Evolutionary conservation across 2,329 filamentous ascomycete species (phyloP), one percentile per base, ranked within the genome.

Genomic region (Botrytis deweyae): DNA sequence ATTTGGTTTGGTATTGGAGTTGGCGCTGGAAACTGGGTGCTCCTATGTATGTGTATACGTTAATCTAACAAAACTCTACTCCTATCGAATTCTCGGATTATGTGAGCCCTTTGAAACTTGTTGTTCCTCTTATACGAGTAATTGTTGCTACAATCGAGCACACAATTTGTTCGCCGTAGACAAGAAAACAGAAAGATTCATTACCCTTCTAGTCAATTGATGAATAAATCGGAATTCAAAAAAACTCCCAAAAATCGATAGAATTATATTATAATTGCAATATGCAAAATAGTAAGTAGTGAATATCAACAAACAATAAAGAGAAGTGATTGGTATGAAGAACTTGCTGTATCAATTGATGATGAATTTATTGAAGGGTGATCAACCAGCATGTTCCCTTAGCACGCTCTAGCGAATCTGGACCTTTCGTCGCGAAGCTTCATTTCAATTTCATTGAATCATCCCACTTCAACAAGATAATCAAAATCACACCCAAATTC

Each of bases 1-100:
- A 67, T 66, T 58, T 65, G 29, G 22, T 29, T 62, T 70, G 55
- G 58, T 65, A 58, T 75, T 40, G 63, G 49, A 42, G 74, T 49
- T 63, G 71, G 63, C 52, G 52, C n/a, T 29, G n/a, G 64, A 22
- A 33, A 36, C 64, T 49, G 42, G 64, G 20, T 42, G 20, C 38
- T 42, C n/a, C 25, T 69, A 38, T 67, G 64, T 67, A 42, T 58
- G 52, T 42, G 36, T 49, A 68, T 58, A 68, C 12, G 65, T 68
- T 29, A 55, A 68, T 55, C 49, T 55, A 25, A 68, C 46, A 40
- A 40, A 69, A 69, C 66, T 69, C 66, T 58, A 58, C 66, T 69
- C 66, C 16, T 69, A 69, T 38, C 49, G 38, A 59, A 33, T 36
- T 42, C n/a, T 22, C 36, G 29, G 49, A 52, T 10, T 69, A 10